A percentile compares a stretch with the other conserved stretches of the same genome.
Evolutionary conservation across 805 yeast species (phyloP).

Genomic region (Saccharomyces kudriavzevii): DNA sequence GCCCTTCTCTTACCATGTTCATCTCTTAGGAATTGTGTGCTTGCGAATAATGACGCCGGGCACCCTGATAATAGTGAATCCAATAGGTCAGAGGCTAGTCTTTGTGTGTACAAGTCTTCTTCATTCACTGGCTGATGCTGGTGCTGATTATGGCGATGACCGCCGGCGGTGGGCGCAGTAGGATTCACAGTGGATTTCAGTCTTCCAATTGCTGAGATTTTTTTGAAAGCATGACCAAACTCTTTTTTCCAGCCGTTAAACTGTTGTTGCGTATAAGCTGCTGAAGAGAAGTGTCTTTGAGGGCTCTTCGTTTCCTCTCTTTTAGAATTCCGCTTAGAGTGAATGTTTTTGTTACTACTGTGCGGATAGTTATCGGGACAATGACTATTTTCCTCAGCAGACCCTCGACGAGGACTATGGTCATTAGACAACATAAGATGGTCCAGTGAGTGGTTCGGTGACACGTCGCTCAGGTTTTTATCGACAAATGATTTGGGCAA

Average conservation of each 20-base stretch:
- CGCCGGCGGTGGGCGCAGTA: background rate
- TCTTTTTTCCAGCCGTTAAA: conserved; percentile 24
- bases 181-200: conserved; percentile 7
- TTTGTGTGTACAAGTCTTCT: conserved; percentile 15
- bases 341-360: background rate
- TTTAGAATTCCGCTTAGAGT: background rate
- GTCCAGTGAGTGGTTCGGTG: background rate
- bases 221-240: conserved; percentile 22
- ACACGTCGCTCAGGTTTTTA: background rate
- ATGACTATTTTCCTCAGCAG: background rate
- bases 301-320: background rate
- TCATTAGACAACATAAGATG: background rate
- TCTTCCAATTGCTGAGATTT: conserved; percentile 15
- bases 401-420: background rate
- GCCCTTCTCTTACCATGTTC: conserved; percentile 72
- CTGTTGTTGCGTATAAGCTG: conserved; percentile 5
- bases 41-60: conserved; percentile 67
- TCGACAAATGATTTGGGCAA: background rate
- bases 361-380: background rate
- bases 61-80: conserved; percentile 54
- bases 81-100: conserved; percentile 37
- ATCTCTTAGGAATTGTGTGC: conserved; percentile 67
- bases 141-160: background rate
- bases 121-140: background rate
- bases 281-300: background rate